A percentile compares a stretch with the other conserved stretches of the same genome.
These are phyloP conservation scores for Phytophthora lateralis DNA, from an alignment of 352 stramenopile genomes.

Conservation along the genomic window DNA sequence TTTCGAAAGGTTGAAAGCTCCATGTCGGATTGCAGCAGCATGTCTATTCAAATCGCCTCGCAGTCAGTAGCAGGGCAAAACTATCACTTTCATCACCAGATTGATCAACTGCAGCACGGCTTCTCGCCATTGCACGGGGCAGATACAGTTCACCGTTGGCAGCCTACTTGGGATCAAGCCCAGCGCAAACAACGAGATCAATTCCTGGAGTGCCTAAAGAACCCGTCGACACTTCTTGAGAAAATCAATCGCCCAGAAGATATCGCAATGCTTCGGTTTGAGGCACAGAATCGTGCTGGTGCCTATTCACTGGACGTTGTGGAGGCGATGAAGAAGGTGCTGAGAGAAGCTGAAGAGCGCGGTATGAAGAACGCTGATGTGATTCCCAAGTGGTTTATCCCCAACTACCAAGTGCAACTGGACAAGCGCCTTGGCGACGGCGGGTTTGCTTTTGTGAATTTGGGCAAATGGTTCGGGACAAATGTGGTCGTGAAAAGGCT, in stretches of 20 bases:
- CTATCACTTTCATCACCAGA: constrained; percentile 27
- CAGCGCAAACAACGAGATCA: constrained; percentile 18
- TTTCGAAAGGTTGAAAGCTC: constrained; percentile 16
- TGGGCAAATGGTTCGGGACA: constrained; percentile 34
- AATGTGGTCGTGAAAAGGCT: constrained; percentile 36
- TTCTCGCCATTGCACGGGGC: constrained; percentile 19
- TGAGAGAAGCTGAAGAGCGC: constrained; percentile 22
- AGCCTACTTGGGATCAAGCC: constrained; percentile 35
- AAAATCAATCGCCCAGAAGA: constrained; percentile 16
- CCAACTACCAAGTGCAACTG: constrained; percentile 28
- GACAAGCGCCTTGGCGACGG: constrained; percentile 19
- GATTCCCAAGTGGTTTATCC: constrained; percentile 38
- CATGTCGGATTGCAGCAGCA: background rate
- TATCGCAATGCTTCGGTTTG: constrained; percentile 31
- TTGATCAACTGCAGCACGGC: constrained; percentile 23
- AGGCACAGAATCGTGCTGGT: constrained; percentile 30
- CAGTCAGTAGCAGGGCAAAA: constrained; percentile 29
- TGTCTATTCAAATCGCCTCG: constrained; percentile 25
- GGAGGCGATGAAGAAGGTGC: constrained; percentile 26
- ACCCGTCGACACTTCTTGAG: constrained; percentile 23
- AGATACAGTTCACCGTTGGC: constrained; percentile 26
- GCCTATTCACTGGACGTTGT: constrained; percentile 27
- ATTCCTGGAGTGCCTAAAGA: constrained; percentile 22
- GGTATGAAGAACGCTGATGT: constrained; percentile 23
- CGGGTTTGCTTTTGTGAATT: constrained; percentile 29